Evolutionary conservation across 345 rosid species (phyloP).

Genomic region (Sisymbrium altissimum): DNA sequence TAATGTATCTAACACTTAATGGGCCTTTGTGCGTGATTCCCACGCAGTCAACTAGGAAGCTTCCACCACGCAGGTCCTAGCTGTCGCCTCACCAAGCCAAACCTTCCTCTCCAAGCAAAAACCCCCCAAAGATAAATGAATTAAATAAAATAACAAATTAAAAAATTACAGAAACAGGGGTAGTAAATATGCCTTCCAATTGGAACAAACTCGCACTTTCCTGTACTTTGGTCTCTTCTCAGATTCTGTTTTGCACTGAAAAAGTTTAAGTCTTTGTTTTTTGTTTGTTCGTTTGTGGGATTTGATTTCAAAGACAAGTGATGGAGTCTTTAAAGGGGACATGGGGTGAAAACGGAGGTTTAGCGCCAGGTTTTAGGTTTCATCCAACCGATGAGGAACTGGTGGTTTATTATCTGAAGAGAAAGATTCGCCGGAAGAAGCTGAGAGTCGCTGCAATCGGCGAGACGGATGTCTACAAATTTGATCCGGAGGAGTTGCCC

Average conservation of each 20-base stretch:
- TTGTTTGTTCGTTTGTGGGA: neutral
- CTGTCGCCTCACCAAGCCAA: neutral
- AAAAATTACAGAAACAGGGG: neutral
- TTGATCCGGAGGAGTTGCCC: conserved; percentile 91
- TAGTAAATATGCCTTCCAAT: neutral
- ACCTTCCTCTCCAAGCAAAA: conserved; percentile 30
- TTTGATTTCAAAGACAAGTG: neutral
- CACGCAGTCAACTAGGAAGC: neutral
- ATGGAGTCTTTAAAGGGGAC: conserved; percentile 8
- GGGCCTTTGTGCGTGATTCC: conserved; percentile 10
- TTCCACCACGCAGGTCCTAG: neutral
- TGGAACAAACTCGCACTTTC: neutral
- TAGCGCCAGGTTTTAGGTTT: conserved; percentile 95
- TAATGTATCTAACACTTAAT: neutral
- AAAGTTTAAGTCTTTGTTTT: neutral
- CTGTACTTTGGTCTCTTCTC: neutral
- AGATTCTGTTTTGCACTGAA: neutral
- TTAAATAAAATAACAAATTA: neutral
- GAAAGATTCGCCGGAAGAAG: conserved; percentile 63
- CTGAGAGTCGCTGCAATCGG: conserved; percentile 56
- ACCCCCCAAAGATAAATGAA: neutral
- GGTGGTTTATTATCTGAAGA: conserved; percentile 66
- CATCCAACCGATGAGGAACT: conserved; percentile 97
- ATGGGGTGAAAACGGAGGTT: conserved; percentile 30
- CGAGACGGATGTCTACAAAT: conserved; percentile 84